A percentile compares a stretch with the other conserved stretches of the same genome.
phyloP scores from a whole-genome alignment of 2,329 filamentous ascomycete species.

The Eutypa lata region DNA sequence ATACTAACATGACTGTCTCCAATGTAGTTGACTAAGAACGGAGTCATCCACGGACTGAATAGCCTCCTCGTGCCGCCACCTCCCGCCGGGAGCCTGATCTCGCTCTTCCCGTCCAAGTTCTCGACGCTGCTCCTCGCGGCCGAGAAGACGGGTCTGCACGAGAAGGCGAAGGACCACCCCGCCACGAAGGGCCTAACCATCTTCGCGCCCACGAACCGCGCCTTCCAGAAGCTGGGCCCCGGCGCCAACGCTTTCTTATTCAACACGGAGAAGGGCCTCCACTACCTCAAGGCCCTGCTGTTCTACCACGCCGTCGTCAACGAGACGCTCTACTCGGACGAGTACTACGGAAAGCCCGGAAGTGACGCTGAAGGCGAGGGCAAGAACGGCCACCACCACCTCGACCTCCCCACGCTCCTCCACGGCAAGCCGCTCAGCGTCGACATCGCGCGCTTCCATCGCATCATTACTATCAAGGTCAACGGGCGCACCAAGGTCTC shows the following conservation, averaged over 20 bases:
- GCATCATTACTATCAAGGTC: slow-evolving; percentile 68
- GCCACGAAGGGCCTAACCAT: slow-evolving; percentile 65
- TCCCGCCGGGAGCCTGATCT: slow-evolving; percentile 44
- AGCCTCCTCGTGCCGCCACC: slow-evolving; percentile 75
- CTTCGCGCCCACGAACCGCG: slow-evolving; percentile 77
- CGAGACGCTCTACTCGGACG: slow-evolving; percentile 67
- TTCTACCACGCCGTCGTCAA: slow-evolving; percentile 31
- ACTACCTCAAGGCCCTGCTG: slow-evolving; percentile 70
- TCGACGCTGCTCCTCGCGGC: slow-evolving; percentile 75
- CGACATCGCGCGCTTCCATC: slow-evolving; percentile 66
- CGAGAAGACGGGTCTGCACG: slow-evolving; percentile 66
- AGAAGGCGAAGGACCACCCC: slow-evolving; percentile 18
- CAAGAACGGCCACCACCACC: slow-evolving; percentile 51
- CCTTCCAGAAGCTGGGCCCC: slow-evolving; percentile 73
- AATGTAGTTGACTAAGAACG: slow-evolving; percentile 66
- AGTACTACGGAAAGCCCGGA: slow-evolving; percentile 57
- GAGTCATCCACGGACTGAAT: slow-evolving; percentile 76
- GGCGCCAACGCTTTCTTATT: slow-evolving; percentile 82
- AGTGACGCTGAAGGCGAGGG: slow-evolving; percentile 26
- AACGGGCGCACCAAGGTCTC: slow-evolving; percentile 69
- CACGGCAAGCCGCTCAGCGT: slow-evolving; percentile 64
- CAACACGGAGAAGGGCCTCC: slow-evolving; percentile 65
- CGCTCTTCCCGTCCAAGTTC: slow-evolving; percentile 72
- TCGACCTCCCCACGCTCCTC: slow-evolving; percentile 72
- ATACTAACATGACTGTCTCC: not conserved